Conservation (phyloP, 192 early-diverging fungal species). For the Geranomyces michiganensis region DNA sequence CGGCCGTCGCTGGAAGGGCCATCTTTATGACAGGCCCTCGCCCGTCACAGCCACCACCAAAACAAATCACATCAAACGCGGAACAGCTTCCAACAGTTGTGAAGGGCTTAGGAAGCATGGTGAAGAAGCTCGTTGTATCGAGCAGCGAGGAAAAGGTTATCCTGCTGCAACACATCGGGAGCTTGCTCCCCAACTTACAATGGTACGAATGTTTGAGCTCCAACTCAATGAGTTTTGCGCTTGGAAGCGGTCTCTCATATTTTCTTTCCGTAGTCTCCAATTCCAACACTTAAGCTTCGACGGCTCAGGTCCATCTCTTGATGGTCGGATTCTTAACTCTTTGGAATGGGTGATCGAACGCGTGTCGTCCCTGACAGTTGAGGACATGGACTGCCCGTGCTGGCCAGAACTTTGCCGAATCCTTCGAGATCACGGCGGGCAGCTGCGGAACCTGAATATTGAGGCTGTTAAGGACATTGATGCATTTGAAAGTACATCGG, state of each 20-base stretch:
- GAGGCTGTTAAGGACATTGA: slow-evolving; percentile 52
- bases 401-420: slow-evolving; percentile 43
- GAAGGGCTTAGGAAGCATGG: slow-evolving; percentile 30
- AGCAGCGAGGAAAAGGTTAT: slow-evolving; percentile 34
- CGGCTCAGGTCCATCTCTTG: slow-evolving; percentile 25
- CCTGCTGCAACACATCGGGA: slow-evolving; percentile 31
- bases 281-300: slow-evolving; percentile 28
- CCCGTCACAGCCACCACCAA: neutral
- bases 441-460: slow-evolving; percentile 46
- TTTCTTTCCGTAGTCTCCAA: slow-evolving; percentile 21
- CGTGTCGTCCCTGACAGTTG: slow-evolving; percentile 35
- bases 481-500: slow-evolving; percentile 38
- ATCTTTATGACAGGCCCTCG: neutral
- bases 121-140: slow-evolving; percentile 35
- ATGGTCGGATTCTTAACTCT: slow-evolving; percentile 35
- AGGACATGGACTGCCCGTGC: slow-evolving; percentile 47
- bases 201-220: slow-evolving; percentile 24
- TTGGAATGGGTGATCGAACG: slow-evolving; percentile 37
- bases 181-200: slow-evolving; percentile 26
- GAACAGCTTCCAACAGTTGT: neutral
- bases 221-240: no score
- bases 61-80: neutral
- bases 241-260: neutral
- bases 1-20: slow-evolving; percentile 2
- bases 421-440: slow-evolving; percentile 30